Conservation (phyloP, 177 flowering plant species). For the Vitis hybrid region DNA sequence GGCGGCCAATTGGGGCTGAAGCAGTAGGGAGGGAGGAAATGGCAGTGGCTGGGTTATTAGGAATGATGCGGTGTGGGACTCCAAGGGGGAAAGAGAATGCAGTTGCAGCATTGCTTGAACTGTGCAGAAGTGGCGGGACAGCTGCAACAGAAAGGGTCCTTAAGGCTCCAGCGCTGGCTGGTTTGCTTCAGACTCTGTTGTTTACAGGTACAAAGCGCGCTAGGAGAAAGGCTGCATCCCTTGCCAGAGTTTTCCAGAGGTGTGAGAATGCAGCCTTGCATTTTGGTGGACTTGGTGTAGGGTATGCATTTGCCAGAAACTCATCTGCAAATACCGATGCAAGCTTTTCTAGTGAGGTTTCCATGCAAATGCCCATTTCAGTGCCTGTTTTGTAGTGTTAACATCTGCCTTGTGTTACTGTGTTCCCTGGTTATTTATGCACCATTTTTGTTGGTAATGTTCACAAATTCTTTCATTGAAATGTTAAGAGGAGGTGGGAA, state of each 20-base stretch:
- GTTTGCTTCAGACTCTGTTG: constrained; percentile 64
- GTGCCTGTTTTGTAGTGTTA: constrained; percentile 64
- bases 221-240: constrained; percentile 91
- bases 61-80: constrained; percentile 84
- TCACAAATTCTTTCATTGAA: constrained; percentile 54
- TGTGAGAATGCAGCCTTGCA: constrained; percentile 55
- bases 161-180: constrained; percentile 68
- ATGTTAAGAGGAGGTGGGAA: constrained; percentile 18
- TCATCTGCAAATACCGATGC: constrained; percentile 49
- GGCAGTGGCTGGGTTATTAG: constrained; percentile 65
- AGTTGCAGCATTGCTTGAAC: constrained; percentile 86
- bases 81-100: constrained; percentile 92
- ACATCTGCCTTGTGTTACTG: constrained; percentile 13
- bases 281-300: constrained; percentile 55
- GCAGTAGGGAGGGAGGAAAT: constrained; percentile 71
- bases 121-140: constrained; percentile 81
- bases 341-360: constrained; percentile 50
- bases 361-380: constrained; percentile 57
- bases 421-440: constrained; percentile 15
- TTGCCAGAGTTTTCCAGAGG: constrained; percentile 82
- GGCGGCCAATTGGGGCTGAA: constrained; percentile 74
- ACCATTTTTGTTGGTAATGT: constrained; percentile 24
- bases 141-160: constrained; percentile 61
- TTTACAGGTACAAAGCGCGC: constrained; percentile 88
- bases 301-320: constrained; percentile 48